A percentile compares a stretch with the other conserved stretches of the same genome.
Evolutionary conservation across 257 asterid genomes (phyloP).

Genomic region (Paulownia fortunei): DNA sequence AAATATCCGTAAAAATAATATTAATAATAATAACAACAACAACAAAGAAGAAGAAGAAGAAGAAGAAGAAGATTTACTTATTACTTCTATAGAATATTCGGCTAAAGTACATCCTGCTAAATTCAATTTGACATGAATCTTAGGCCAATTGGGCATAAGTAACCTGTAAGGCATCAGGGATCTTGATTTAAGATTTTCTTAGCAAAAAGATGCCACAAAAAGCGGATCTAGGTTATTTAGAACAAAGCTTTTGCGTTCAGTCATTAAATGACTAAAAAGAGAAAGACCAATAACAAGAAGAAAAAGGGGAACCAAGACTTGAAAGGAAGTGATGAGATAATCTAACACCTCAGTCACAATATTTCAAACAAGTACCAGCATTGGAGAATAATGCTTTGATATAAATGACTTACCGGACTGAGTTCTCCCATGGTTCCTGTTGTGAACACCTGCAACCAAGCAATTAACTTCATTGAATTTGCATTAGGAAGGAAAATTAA

Average conservation of each 20-base stretch:
- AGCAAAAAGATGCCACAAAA: not conserved
- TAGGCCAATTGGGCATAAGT: too few species aligned
- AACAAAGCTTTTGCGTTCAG: not conserved
- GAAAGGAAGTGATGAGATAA: not conserved
- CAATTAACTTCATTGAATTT: not conserved
- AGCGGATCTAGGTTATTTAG: not conserved
- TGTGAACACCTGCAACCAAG: slow-evolving; percentile 63
- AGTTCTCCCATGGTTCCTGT: slow-evolving; percentile 95
- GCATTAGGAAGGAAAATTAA: not conserved
- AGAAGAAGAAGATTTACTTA: not conserved
- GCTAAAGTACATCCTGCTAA: too few species aligned
- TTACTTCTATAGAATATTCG: not conserved
- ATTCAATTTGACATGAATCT: not conserved
- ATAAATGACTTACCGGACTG: slow-evolving; percentile 64
- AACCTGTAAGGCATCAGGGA: too few species aligned
- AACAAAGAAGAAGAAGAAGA: too few species aligned
- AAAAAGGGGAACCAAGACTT: not conserved
- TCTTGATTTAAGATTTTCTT: too few species aligned
- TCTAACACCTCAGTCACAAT: not conserved
- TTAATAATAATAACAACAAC: too few species aligned
- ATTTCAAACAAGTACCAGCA: not conserved
- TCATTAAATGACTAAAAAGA: not conserved
- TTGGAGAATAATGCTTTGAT: not conserved
- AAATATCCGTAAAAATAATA: too few species aligned
- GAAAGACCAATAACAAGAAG: not conserved